Base-by-base conservation (phyloP, 176 grass and related monocot species). In the Canna indica region DNA sequence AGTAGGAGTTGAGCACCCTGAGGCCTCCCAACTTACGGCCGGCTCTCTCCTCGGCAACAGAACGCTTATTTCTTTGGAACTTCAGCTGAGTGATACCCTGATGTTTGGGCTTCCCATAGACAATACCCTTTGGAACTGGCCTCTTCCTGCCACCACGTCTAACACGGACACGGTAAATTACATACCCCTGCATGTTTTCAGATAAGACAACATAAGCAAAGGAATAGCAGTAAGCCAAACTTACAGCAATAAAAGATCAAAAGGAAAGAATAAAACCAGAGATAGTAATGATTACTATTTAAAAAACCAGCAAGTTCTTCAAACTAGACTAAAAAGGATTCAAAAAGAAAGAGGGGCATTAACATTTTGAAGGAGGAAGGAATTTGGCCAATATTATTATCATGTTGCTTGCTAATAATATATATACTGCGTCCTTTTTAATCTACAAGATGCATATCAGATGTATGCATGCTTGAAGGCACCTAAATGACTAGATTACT, bases 81-180 rank as follows among this genome's bases (percentile, higher is more conserved):
- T 67, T 67, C 64, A 67, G 33, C 64, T 67, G 64, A 41, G 64
- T 67, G 64, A 67, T 67, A 67, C 64, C 64, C 36, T 67, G 64
- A 67, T 67, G 64, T 30, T 67, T 67, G 8, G 64, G 64, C 64
- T 67, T 67, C 7, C 64, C 64, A 26, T 67, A 67, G 17, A 67
- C 64, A 24, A 67, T 67, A 67, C 64, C 64, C 64, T 67, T 67
- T 16, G 64, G 64, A 9, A 67, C 64, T 67, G 64, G 64, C 64
- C 64, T 67, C 64, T 67, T 67, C 64, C 64, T 67, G 64, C 64
- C 64, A 41, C 64, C 64, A 67, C 64, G 64, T 39, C 64, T 67
- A 25, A 67, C 64, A 67, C 64, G 64, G 33, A 67, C 64, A 24
- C 64, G 64, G 30, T 67, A 67, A 67, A 67, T 42, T 1, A 67